Conservation (phyloP, 306 rosid genomes). For the Vicia sativa region DNA sequence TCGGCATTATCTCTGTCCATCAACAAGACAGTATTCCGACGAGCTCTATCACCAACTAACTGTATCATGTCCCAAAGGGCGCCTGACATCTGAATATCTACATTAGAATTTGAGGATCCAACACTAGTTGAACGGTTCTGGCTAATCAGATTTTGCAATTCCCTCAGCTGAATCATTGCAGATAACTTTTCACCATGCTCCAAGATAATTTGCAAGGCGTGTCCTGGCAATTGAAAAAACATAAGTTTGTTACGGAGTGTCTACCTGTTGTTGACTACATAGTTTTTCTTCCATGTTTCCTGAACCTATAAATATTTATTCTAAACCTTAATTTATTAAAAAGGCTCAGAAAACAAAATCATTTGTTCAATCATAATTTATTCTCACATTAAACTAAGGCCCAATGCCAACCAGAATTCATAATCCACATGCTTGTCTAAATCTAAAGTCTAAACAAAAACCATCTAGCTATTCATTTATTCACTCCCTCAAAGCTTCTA, state of each 20-base stretch:
- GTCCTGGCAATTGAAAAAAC: slow-evolving; percentile 54
- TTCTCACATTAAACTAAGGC: slow-evolving; percentile 18
- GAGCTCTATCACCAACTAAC: slow-evolving; percentile 89
- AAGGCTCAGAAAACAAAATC: slow-evolving; percentile 28
- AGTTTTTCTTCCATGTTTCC: neutral
- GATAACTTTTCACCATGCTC: slow-evolving; percentile 97
- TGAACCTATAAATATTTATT: slow-evolving; percentile 20
- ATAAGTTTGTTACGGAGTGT: slow-evolving; percentile 38
- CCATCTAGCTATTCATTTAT: slow-evolving; percentile 28
- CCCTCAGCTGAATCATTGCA: slow-evolving; percentile 91
- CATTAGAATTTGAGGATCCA: slow-evolving; percentile 52
- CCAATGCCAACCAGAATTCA: slow-evolving; percentile 27
- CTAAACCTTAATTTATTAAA: slow-evolving; percentile 11
- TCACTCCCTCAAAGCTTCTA: slow-evolving; percentile 23
- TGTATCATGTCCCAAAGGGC: slow-evolving; percentile 98
- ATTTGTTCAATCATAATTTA: slow-evolving; percentile 25
- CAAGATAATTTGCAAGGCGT: slow-evolving; percentile 79
- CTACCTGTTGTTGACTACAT: neutral
- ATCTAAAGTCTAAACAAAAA: slow-evolving; percentile 30
- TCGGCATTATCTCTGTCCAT: slow-evolving; percentile 99
- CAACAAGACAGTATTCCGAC: slow-evolving; percentile 84
- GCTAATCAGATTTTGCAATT: slow-evolving; percentile 73
- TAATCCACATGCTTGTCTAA: slow-evolving; percentile 4
- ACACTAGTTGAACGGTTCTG: slow-evolving; percentile 66
- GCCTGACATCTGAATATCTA: slow-evolving; percentile 72